Evolutionary conservation across 1,139 yeast species (phyloP), one percentile per base, ranked within the genome.

Genomic region (Sugiyamaella grinbergsii): DNA sequence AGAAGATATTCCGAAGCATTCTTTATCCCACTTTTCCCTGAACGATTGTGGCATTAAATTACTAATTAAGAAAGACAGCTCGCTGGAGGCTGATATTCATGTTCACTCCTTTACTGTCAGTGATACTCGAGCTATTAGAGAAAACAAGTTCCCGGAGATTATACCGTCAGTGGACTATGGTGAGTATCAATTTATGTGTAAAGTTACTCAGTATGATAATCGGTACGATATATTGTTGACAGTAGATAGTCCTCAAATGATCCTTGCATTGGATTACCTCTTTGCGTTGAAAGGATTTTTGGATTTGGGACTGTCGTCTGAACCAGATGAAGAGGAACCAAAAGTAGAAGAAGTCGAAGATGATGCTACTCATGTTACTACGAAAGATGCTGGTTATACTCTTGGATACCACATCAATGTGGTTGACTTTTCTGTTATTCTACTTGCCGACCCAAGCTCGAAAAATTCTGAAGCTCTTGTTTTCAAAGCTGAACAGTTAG

Each of bases 401-500:
- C 3, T 24, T 15, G 32, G 43, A 4, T 82, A 80, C 63, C 79
- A 90, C 0, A 66, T 91, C 18, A 88, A 86, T 62, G 70, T 93
- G 43, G 80, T 82, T n/a, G 83, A 88, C 52, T 85, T 94, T 0
- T 86, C 95, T 0, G 74, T 93, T 15, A 81, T 88, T 32, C 68
- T 94, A 33, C 71, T 94, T 46, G 96, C 96, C 0, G 89, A 91
- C 64, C 88, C 96, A 0, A 76, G 85, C 1, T 72, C 76, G 10
- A 64, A 68, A 1, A 78, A 83, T 56, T 81, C 96, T 0, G 95
- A 91, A 61, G 98, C 98, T 0, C 78, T 93, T 54, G 96, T 93
- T 1, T 85, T 93, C 69, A 87, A 88, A 60, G 82, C 90, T 15
- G 95, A 85, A 52, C 96, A 91, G 62, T 69, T 91, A 6, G 71